Conservation (phyloP, 495 filamentous ascomycete genomes). For the Penicillium dipodomyicola region DNA sequence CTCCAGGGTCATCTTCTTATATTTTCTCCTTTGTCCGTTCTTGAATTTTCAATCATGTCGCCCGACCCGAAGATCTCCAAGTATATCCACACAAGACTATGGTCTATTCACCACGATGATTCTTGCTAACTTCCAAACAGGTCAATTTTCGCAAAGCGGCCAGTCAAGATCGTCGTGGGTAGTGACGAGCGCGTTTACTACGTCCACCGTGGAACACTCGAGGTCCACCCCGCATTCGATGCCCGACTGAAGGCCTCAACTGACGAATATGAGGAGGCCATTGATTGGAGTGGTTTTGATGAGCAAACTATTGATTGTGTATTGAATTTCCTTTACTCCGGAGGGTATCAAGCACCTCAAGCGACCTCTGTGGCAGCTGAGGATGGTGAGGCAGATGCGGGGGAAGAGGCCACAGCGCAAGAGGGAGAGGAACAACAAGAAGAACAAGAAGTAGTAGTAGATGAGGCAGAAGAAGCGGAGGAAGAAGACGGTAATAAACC, state of each 20-base stretch:
- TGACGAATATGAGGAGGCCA: background rate
- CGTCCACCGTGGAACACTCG: conserved; percentile 8
- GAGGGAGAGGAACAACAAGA: background rate
- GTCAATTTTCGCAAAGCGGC: conserved; percentile 6
- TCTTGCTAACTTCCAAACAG: background rate
- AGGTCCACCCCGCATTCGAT: conserved; percentile 6
- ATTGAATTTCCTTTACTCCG: conserved; percentile 14
- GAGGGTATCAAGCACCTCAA: conserved; percentile 1
- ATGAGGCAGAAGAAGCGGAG: background rate
- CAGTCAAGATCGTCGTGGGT: conserved; percentile 9
- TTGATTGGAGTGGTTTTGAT: conserved; percentile 15
- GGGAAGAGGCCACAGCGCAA: background rate
- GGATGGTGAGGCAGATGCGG: background rate
- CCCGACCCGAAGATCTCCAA: background rate
- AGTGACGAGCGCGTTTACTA: background rate
- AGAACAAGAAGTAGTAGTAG: background rate
- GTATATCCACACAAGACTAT: background rate
- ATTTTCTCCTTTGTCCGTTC: background rate
- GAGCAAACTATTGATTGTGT: conserved; percentile 18
- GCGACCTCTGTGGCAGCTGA: background rate
- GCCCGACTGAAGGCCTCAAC: background rate
- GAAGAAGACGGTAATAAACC: background rate
- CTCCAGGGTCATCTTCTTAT: background rate
- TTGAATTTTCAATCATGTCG: background rate
- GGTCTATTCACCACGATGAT: background rate